Percentiles rank a stretch among this genome's conserved stretches.
Conservation (phyloP, 352 stramenopile species). For the Phytophthora palmivora region DNA sequence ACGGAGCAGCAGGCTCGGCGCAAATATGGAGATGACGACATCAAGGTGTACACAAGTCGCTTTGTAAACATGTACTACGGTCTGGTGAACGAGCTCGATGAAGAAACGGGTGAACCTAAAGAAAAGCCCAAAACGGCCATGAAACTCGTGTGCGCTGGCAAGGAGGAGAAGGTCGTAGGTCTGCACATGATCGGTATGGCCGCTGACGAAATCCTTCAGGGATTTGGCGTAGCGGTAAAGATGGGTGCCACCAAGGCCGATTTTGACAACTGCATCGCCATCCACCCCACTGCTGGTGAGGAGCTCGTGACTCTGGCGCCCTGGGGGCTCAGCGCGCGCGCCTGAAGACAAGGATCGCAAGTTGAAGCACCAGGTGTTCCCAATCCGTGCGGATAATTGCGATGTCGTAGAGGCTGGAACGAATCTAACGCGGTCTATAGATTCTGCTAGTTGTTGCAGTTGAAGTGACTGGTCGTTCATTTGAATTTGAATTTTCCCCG, state of each 20-base stretch:
- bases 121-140: slow-evolving; percentile 19
- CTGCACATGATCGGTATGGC: slow-evolving; percentile 96
- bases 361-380: slow-evolving; percentile 11
- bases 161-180: background rate
- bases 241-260: slow-evolving; percentile 98
- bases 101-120: slow-evolving; percentile 34
- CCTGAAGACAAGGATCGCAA: slow-evolving; percentile 3
- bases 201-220: slow-evolving; percentile 98
- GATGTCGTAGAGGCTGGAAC: slow-evolving; percentile 13
- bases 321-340: slow-evolving; percentile 77
- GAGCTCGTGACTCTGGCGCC: slow-evolving; percentile 96
- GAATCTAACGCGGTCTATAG: slow-evolving; percentile 5
- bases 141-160: too few relatives aligned
- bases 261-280: slow-evolving; percentile 96
- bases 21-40: slow-evolving; percentile 89
- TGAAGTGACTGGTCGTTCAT: slow-evolving; percentile 3
- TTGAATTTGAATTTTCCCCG: slow-evolving; percentile 11
- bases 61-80: slow-evolving; percentile 98
- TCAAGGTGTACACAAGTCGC: slow-evolving; percentile 94
- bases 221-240: slow-evolving; percentile 98
- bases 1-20: slow-evolving; percentile 91
- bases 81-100: slow-evolving; percentile 76
- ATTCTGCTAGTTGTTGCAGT: slow-evolving; percentile 30
- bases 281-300: slow-evolving; percentile 97
- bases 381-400: slow-evolving; percentile 13